A percentile compares a stretch with the other conserved stretches of the same genome.
Conservation (phyloP, 2,329 filamentous ascomycete genomes). For the Pseudogymnoascus sp. region DNA sequence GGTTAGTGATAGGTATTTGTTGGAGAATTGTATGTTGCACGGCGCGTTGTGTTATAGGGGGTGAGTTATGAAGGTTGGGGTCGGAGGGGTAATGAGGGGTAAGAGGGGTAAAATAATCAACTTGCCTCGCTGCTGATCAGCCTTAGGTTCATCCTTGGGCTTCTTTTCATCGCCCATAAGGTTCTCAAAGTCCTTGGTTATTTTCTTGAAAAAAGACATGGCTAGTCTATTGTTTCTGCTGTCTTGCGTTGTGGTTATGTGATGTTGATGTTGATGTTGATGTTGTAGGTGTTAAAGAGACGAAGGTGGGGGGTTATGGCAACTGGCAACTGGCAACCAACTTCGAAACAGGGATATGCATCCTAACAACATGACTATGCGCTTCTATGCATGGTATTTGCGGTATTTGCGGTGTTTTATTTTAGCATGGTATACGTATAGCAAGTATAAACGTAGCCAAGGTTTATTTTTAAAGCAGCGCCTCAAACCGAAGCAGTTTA, state of each 20-base stretch:
- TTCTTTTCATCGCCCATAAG: constrained; percentile 38
- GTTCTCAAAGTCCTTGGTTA: constrained; percentile 39
- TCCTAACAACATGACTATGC: background rate
- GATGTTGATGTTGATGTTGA: background rate
- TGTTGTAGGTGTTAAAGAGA: background rate
- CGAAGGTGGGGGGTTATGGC: background rate
- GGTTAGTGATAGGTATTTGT: constrained; percentile 12
- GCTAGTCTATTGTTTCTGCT: background rate
- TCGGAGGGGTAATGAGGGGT: background rate
- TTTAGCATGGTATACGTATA: background rate
- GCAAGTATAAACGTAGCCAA: background rate
- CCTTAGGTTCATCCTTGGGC: constrained; percentile 14
- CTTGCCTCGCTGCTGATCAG: background rate
- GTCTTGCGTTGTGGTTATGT: background rate
- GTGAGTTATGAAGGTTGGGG: constrained; percentile 5
- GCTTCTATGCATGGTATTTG: background rate
- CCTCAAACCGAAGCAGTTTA: background rate
- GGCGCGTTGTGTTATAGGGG: constrained; percentile 2
- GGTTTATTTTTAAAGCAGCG: background rate
- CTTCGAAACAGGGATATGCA: background rate
- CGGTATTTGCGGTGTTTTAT: background rate
- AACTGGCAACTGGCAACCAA: no score
- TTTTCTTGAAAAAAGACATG: constrained; percentile 41
- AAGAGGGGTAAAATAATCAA: constrained; percentile 10
- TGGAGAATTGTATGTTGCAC: constrained; percentile 15